phyloP scores from a whole-genome alignment of 177 flowering plant genomes.

The Vitis hybrid region DNA sequence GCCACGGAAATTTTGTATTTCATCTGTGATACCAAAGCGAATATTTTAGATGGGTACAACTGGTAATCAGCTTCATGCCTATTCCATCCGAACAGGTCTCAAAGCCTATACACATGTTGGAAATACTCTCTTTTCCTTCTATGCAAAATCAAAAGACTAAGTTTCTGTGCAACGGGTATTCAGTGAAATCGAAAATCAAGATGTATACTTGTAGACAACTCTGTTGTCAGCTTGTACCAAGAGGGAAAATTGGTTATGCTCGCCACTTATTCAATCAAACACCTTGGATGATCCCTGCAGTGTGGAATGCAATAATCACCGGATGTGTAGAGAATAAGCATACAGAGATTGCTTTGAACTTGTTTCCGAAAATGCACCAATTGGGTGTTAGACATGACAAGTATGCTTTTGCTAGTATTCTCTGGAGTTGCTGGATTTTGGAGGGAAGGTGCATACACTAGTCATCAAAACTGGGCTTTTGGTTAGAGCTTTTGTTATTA shows the following conservation, averaged over 20 bases:
- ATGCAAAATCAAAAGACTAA: too few species aligned
- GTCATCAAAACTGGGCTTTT: slow-evolving; percentile 48
- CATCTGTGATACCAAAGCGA: too few species aligned
- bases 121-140: too few species aligned
- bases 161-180: too few species aligned
- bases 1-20: too few species aligned
- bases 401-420: slow-evolving; percentile 12
- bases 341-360: slow-evolving; percentile 26
- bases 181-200: slow-evolving; percentile 45
- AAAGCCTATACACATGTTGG: too few species aligned
- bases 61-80: too few species aligned
- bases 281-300: slow-evolving; percentile 30
- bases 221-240: slow-evolving; percentile 44
- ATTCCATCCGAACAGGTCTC: too few species aligned
- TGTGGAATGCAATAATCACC: slow-evolving; percentile 63
- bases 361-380: slow-evolving; percentile 45
- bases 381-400: slow-evolving; percentile 45
- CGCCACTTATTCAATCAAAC: slow-evolving; percentile 36
- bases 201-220: slow-evolving; percentile 63
- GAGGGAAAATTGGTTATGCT: slow-evolving; percentile 40
- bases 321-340: slow-evolving; percentile 45
- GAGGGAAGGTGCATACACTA: slow-evolving; percentile 50
- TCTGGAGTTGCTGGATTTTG: slow-evolving; percentile 23
- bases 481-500: slow-evolving; percentile 42
- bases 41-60: too few species aligned